Percentiles rank a stretch among this genome's conserved stretches.
Evolutionary conservation across 345 rosid species (phyloP).

Genomic region (Murraya paniculata): DNA sequence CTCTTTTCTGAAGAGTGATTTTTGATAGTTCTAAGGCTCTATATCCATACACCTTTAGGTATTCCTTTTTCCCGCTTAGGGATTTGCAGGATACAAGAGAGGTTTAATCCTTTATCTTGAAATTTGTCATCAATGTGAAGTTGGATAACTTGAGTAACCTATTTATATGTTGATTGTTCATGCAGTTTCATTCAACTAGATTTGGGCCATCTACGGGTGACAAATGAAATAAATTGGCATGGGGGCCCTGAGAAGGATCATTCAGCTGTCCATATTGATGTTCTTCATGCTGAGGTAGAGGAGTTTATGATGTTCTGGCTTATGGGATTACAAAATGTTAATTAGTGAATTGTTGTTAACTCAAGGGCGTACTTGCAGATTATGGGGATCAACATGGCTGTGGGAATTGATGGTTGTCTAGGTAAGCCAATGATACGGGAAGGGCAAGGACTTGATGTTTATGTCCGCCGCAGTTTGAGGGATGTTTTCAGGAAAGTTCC

Average conservation of each 20-base stretch:
- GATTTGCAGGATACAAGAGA: not conserved
- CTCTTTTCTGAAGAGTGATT: not conserved
- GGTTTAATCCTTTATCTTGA: not conserved
- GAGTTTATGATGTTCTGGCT: conserved; percentile 8
- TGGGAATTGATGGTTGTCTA: conserved; percentile 74
- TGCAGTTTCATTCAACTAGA: conserved; percentile 96
- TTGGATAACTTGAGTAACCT: conserved; percentile 8
- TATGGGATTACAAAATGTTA: conserved; percentile 5
- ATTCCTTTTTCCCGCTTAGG: not conserved
- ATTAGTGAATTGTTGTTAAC: conserved; percentile 14
- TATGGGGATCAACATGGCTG: conserved; percentile 89
- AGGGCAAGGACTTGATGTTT: conserved; percentile 82
- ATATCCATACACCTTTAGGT: not conserved
- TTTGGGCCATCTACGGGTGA: conserved; percentile 80
- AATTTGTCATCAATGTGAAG: not conserved
- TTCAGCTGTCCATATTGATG: conserved; percentile 88
- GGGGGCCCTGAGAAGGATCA: conserved; percentile 86
- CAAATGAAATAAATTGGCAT: conserved; percentile 94
- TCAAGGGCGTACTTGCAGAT: conserved; percentile 51
- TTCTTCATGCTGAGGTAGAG: conserved; percentile 90
- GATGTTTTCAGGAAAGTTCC: conserved; percentile 96
- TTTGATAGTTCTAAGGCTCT: not conserved
- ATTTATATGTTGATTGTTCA: conserved; percentile 16
- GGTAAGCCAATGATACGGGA: conserved; percentile 91
- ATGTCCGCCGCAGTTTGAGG: conserved; percentile 87